A percentile compares a stretch with the other conserved stretches of the same genome.
Conservation (phyloP, 2,329 filamentous ascomycete genomes). For the Talaromyces sp. region DNA sequence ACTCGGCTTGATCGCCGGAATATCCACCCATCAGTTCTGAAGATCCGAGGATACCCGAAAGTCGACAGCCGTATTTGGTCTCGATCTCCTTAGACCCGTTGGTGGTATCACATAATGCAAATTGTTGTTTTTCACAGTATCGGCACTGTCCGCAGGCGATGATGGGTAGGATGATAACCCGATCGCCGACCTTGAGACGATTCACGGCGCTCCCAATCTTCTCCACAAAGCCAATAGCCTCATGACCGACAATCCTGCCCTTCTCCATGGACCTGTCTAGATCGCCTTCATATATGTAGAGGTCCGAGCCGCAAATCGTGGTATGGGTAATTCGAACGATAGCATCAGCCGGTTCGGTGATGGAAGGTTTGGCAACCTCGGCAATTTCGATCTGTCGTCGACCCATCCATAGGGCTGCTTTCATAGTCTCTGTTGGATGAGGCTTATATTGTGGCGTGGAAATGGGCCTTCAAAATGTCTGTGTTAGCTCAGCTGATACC, state of each 20-base stretch:
- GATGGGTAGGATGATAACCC: slow-evolving; percentile 31
- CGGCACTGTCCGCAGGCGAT: slow-evolving; percentile 31
- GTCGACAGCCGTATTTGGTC: slow-evolving; percentile 26
- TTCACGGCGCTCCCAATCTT: slow-evolving; percentile 26
- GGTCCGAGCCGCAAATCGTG: slow-evolving; percentile 33
- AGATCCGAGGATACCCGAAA: slow-evolving; percentile 34
- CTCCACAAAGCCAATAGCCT: slow-evolving; percentile 31
- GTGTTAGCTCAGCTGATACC: background rate
- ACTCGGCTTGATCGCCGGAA: slow-evolving; percentile 37
- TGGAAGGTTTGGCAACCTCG: slow-evolving; percentile 32
- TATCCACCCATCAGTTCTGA: slow-evolving; percentile 33
- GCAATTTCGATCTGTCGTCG: slow-evolving; percentile 29
- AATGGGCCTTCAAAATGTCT: slow-evolving; percentile 11
- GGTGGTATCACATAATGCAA: slow-evolving; percentile 31
- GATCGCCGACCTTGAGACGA: slow-evolving; percentile 24
- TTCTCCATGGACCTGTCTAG: slow-evolving; percentile 28
- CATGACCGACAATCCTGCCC: slow-evolving; percentile 30
- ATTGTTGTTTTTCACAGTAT: slow-evolving; percentile 30
- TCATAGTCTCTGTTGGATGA: slow-evolving; percentile 30
- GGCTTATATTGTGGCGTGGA: slow-evolving; percentile 26
- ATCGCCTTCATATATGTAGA: slow-evolving; percentile 33
- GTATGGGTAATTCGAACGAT: slow-evolving; percentile 34
- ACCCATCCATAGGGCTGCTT: slow-evolving; percentile 30
- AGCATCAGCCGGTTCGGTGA: slow-evolving; percentile 32
- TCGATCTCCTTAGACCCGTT: slow-evolving; percentile 31